Evolutionary conservation across 306 rosid genomes (phyloP).

Genomic region (Acmispon strigosus): DNA sequence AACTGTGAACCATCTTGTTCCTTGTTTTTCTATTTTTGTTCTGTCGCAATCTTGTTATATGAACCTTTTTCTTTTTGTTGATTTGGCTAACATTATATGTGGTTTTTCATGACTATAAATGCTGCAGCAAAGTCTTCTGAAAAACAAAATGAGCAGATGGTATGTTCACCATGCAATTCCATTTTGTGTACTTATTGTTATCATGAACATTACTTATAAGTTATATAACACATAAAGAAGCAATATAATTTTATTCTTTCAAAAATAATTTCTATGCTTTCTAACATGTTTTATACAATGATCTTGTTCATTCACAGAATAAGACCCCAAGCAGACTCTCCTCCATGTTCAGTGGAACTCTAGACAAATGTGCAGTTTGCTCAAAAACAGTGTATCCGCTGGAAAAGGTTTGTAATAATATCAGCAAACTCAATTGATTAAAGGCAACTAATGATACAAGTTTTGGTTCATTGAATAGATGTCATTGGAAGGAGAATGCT

Average conservation of each 20-base stretch:
- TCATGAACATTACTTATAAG: no score
- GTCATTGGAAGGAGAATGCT: conserved; percentile 75
- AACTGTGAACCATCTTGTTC: background rate
- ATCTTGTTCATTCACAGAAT: conserved; percentile 32
- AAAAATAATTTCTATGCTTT: background rate
- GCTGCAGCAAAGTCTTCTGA: conserved; percentile 62
- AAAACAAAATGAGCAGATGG: conserved; percentile 45
- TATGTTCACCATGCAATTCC: conserved; percentile 26
- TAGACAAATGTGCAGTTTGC: conserved; percentile 85
- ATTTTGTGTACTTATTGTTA: no score
- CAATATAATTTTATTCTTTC: background rate
- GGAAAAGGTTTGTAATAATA: conserved; percentile 60
- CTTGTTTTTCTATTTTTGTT: background rate
- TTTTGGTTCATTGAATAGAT: conserved; percentile 34
- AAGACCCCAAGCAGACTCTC: conserved; percentile 74
- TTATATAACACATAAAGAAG: background rate
- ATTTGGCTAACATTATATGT: conserved; percentile 19
- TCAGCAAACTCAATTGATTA: background rate
- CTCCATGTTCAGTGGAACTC: conserved; percentile 83
- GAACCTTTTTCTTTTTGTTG: background rate
- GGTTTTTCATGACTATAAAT: conserved; percentile 20
- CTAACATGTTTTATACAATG: background rate
- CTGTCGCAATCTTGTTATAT: background rate
- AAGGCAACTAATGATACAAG: background rate
- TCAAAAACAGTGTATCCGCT: conserved; percentile 90